Evolutionary conservation across 805 yeast species (phyloP).

Genomic region (Ogataea nonfermentans): DNA sequence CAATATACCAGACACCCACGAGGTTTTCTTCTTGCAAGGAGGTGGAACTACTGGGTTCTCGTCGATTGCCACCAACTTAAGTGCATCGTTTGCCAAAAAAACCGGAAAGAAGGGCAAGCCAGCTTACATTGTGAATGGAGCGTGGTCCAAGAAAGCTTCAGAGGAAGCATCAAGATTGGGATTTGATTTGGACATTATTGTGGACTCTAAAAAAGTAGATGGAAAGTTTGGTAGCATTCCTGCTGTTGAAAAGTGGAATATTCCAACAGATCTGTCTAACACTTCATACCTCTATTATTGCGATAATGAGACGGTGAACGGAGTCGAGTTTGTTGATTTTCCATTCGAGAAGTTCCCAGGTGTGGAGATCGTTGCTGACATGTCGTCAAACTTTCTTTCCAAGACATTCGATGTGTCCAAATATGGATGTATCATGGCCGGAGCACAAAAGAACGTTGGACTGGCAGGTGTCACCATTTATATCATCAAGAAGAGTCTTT

Average conservation of each 20-base stretch:
- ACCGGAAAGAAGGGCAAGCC: slow-evolving; percentile 76
- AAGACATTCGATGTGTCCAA: slow-evolving; percentile 76
- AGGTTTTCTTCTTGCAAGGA: slow-evolving; percentile 93
- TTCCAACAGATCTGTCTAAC: slow-evolving; percentile 54
- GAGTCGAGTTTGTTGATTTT: slow-evolving; percentile 67
- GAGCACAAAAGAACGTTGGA: slow-evolving; percentile 98
- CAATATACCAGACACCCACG: slow-evolving; percentile 86
- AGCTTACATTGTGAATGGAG: slow-evolving; percentile 87
- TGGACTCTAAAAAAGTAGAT: slow-evolving; percentile 55
- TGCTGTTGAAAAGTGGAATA: slow-evolving; percentile 58
- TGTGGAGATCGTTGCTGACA: slow-evolving; percentile 86
- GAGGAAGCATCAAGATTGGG: slow-evolving; percentile 90
- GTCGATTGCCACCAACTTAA: slow-evolving; percentile 75
- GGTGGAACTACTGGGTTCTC: slow-evolving; percentile 98
- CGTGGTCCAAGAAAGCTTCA: slow-evolving; percentile 86
- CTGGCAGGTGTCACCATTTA: slow-evolving; percentile 92
- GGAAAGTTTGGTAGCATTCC: slow-evolving; percentile 73
- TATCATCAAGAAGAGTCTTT: slow-evolving; percentile 77
- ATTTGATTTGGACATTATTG: slow-evolving; percentile 63
- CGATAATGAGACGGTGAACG: slow-evolving; percentile 97
- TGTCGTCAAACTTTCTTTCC: slow-evolving; percentile 90
- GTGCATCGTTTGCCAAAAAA: slow-evolving; percentile 64
- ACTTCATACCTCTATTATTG: slow-evolving; percentile 87
- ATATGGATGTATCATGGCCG: slow-evolving; percentile 91
- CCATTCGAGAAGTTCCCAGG: slow-evolving; percentile 59